Base-by-base conservation (phyloP, 805 yeast species). In the Wickerhamiella domercqiae region DNA sequence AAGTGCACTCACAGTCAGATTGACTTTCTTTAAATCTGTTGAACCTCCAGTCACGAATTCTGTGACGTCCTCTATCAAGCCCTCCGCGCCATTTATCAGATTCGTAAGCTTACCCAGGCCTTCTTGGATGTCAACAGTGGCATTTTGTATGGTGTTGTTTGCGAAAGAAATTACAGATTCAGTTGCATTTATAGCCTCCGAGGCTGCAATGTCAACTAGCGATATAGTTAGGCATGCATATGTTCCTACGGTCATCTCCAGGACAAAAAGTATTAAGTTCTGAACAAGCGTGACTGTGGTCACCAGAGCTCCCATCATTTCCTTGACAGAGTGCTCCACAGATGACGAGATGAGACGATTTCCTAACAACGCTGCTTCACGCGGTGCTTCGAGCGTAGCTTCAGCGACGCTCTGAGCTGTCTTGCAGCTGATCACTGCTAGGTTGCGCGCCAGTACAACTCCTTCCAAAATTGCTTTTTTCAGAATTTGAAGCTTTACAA, bases 231-330 rank as follows among this genome's bases (percentile, higher is more conserved):
- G 61, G 55, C 98, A 90, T 0, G 78, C 76, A 56, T 81, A 82
- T 0, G 97, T 90, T 0, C 96, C 97, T 2, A 84, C 55, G 34
- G 78, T 70, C 45, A 87, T 48, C 22, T 84, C 83, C 6, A 87
- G 59, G 5, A 72, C 60, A 51, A 87, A 81, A 3, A 71, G 51
- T 0, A 81, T 52, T 29, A 84, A 44, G 30, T 66, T 63, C 47
- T 79, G 76, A 5, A 75, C 59, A 0, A 73, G 77, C 0, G 71
- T 67, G 0, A 81, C 51, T 7, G 72, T 48, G 34, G 73, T 40
- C 1, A 63, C 49, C 7, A 80, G 38, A 0, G 67, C 45, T 2
- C 61, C 53, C 21, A 67, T 48, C 7, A 73, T 57, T 0, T 66
- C 71, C 7, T 62, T 55, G 25, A 74, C 66, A 0, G 75, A 51